Conservation (phyloP, 805 yeast genomes). For the Metschnikowia shivogae region DNA sequence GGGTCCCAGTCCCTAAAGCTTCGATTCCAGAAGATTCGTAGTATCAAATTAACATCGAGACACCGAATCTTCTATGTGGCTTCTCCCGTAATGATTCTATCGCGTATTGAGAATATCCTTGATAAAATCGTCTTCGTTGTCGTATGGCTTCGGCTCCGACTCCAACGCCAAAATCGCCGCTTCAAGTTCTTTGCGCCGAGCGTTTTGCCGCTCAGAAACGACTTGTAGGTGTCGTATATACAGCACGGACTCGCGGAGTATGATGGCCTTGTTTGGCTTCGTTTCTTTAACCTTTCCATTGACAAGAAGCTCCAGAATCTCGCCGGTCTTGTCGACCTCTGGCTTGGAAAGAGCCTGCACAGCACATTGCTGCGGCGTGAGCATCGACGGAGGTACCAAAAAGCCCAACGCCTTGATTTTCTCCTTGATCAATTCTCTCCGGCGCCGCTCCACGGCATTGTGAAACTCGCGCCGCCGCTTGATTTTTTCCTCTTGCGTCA, state of each 20-base stretch:
- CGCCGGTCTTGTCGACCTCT: slow-evolving; percentile 26
- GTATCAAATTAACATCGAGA: too few relatives aligned
- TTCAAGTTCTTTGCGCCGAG: slow-evolving; percentile 40
- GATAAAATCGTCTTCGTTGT: not conserved
- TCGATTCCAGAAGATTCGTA: too few relatives aligned
- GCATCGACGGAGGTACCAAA: slow-evolving; percentile 72
- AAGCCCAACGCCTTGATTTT: slow-evolving; percentile 79
- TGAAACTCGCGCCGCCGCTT: slow-evolving; percentile 83
- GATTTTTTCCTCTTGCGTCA: slow-evolving; percentile 64
- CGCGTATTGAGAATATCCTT: not conserved
- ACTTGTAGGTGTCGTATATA: slow-evolving; percentile 64
- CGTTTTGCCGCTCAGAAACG: slow-evolving; percentile 55
- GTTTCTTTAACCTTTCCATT: slow-evolving; percentile 53
- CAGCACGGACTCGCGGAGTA: slow-evolving; percentile 73
- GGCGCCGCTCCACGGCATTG: slow-evolving; percentile 88
- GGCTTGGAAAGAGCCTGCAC: slow-evolving; percentile 39
- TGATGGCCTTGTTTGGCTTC: slow-evolving; percentile 79
- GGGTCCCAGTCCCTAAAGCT: too few relatives aligned
- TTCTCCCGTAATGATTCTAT: not conserved
- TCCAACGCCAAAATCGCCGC: slow-evolving; percentile 19
- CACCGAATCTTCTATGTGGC: not conserved
- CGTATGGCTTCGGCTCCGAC: not conserved
- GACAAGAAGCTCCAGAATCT: slow-evolving; percentile 33
- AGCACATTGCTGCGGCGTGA: slow-evolving; percentile 45
- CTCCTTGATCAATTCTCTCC: slow-evolving; percentile 88